phyloP scores from a whole-genome alignment of 306 rosid species.

The Aeschynomene evenia region DNA sequence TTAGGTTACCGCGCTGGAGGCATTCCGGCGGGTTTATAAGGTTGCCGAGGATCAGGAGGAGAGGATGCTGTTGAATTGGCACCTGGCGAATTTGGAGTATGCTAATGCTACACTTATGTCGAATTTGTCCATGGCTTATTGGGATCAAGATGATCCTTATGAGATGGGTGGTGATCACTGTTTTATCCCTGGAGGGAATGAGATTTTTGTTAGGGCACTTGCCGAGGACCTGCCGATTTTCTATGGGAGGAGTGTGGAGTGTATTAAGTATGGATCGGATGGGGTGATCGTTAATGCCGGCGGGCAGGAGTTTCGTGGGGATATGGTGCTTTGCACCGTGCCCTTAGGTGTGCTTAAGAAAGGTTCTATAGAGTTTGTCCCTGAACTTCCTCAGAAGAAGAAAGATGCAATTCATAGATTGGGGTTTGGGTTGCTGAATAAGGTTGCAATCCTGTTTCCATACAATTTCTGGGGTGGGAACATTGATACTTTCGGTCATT shows the following conservation, averaged over 20 bases:
- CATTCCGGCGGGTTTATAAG: conserved; percentile 62
- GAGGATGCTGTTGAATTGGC: conserved; percentile 89
- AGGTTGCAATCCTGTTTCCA: conserved; percentile 82
- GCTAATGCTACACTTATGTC: conserved; percentile 89
- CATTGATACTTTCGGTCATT: conserved; percentile 84
- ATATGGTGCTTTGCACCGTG: conserved; percentile 80
- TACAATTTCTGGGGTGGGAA: conserved; percentile 92
- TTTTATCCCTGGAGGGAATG: conserved; percentile 87
- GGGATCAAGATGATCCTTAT: conserved; percentile 96
- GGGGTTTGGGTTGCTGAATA: conserved; percentile 84
- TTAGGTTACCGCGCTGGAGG: conserved; percentile 84
- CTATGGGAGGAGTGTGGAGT: conserved; percentile 67
- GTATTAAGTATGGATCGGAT: conserved; percentile 66
- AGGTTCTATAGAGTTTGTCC: conserved; percentile 62
- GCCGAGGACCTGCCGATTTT: conserved; percentile 82
- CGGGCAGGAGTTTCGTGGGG: conserved; percentile 66
- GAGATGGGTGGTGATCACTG: conserved; percentile 99
- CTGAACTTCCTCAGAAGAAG: conserved; percentile 87
- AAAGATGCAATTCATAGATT: conserved; percentile 75
- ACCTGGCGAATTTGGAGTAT: conserved; percentile 89
- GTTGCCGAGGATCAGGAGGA: conserved; percentile 72
- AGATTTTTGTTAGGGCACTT: conserved; percentile 65
- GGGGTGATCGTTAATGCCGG: conserved; percentile 68
- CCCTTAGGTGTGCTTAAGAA: conserved; percentile 85
- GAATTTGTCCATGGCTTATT: conserved; percentile 87